phyloP scores from a whole-genome alignment of 75 land plant genomes.

The Pseudotsuga menziesii region DNA sequence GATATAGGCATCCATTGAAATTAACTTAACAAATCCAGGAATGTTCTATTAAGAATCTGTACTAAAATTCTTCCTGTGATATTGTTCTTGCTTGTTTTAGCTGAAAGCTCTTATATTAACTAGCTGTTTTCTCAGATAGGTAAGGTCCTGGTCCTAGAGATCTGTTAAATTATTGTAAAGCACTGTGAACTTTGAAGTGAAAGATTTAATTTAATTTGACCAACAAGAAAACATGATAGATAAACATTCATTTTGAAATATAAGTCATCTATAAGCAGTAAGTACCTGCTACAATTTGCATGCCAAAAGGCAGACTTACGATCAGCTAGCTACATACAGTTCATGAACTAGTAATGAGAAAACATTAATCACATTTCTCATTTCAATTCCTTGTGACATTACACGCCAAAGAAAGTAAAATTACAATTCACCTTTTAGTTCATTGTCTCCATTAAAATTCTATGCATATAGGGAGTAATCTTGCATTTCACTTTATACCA shows the following conservation, averaged over 20 bases:
- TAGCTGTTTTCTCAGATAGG: too few relatives aligned
- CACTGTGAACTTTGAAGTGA: neutral
- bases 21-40: neutral
- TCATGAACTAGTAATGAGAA: too few relatives aligned
- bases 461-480: neutral
- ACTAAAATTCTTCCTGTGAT: neutral
- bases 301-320: neutral
- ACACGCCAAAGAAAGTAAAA: constrained; percentile 2
- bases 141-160: too few relatives aligned
- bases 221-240: neutral
- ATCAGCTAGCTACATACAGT: neutral
- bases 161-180: neutral
- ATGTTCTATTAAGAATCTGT: neutral
- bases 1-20: neutral
- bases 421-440: neutral
- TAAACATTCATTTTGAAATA: too few relatives aligned
- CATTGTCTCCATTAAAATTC: neutral
- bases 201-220: neutral
- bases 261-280: neutral
- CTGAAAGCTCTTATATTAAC: neutral
- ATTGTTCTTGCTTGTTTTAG: neutral
- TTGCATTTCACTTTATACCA: neutral
- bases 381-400: neutral
- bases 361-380: too few relatives aligned
- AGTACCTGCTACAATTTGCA: neutral